Base-by-base conservation (phyloP, 176 grass and related monocot species). In the Phragmites australis region DNA sequence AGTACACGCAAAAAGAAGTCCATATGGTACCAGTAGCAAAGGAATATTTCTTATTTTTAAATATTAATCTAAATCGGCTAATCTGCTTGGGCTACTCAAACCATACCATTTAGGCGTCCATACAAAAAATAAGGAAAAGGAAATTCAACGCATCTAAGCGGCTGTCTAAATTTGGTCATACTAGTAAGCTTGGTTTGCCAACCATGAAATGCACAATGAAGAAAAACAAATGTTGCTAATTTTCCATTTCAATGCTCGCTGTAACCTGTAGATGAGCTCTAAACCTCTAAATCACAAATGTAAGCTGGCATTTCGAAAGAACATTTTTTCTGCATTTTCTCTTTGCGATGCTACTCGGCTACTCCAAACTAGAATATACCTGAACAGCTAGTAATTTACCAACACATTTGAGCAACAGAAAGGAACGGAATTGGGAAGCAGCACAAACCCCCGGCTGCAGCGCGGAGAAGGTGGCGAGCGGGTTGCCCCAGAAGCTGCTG, bases 401-500 rank as follows among this genome's bases (percentile, higher is more conserved):
- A 41, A 31, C 58, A 54, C 21, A 22, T 4, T 17, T 18, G 26
- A 67, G 19, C 25, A 66, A 51, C 14, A 63, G n/a, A 37, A 43
- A 12, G 21, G 31, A 64, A 34, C 2, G 2, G 54, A 40, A 50
- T 32, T 2, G 6, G 43, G 51, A 41, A 41, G 32, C 9, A 68
- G 47, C 8, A 77, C 37, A 8, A 71, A 78, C 83, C 83, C 48
- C 88, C 0, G 56, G 49, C 48, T 65, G 79, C 78, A 78, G 64
- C 30, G 88, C 46, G 50, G 72, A 78, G 83, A 31, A 82, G 72
- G 78, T 72, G 12, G 65, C 29, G 58, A 86, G 83, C 65, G 66
- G 73, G 78, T 68, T 63, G 22, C 83, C 88, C 77, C 78, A 89
- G 88, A 89, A 82, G 66, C 30, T 76, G 42, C 77, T 82, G 50